These are phyloP conservation scores for Trypanosoma mega DNA, from an alignment of 208 protist species.

Conservation along the genomic window DNA sequence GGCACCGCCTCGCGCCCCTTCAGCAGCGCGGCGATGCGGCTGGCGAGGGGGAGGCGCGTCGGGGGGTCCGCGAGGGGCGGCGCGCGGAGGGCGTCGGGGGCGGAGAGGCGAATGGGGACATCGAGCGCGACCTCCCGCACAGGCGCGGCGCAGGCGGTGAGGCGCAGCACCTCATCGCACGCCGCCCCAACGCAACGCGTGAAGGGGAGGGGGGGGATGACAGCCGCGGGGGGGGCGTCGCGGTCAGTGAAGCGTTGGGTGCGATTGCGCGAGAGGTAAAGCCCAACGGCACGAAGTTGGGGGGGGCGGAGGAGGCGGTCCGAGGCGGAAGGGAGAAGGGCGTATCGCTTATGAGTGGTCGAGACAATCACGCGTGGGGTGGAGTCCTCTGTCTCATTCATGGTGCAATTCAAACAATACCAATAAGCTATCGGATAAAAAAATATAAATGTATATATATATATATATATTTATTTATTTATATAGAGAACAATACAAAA, in stretches of 20 bases:
- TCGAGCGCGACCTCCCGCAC: conserved; percentile 67
- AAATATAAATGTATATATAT: conserved; percentile 17
- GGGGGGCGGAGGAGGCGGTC: conserved; percentile 49
- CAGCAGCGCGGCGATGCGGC: conserved; percentile 65
- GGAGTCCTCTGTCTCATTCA: too few species aligned
- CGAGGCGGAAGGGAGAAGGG: conserved; percentile 43
- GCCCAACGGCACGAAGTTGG: conserved; percentile 52
- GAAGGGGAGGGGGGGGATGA: conserved; percentile 73
- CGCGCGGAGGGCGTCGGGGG: conserved; percentile 68
- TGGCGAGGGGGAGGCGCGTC: conserved; percentile 47
- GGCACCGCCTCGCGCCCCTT: conserved; percentile 65
- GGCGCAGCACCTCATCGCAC: conserved; percentile 53
- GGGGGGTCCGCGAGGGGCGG: conserved; percentile 72
- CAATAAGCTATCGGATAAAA: background rate
- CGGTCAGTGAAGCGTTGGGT: conserved; percentile 35
- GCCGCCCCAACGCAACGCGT: conserved; percentile 32
- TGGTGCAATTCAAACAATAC: too few species aligned
- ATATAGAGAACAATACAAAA: background rate
- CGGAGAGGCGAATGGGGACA: conserved; percentile 73
- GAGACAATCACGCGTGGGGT: conserved; percentile 26
- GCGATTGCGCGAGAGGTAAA: conserved; percentile 43
- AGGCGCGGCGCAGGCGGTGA: conserved; percentile 45
- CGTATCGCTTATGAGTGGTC: conserved; percentile 52
- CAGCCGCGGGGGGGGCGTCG: conserved; percentile 29
- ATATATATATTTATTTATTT: conserved; percentile 10